Evolutionary conservation across 2,329 filamentous ascomycete species (phyloP), one percentile per base, ranked within the genome.

Genomic region (Capronia coronata): DNA sequence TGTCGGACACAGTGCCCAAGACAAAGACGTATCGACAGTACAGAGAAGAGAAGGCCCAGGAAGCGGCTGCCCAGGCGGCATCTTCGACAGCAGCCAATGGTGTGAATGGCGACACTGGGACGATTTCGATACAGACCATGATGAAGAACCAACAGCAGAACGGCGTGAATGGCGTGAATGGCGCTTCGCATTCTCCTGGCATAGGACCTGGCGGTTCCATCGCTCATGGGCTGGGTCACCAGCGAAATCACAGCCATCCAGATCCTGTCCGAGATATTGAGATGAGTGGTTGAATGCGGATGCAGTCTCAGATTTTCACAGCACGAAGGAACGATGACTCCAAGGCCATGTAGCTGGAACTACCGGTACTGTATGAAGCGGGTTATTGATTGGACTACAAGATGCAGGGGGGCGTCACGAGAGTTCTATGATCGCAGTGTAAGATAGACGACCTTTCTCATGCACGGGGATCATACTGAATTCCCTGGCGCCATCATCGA

Each of bases 1-100:
- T 98, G 11, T 78, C 86, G 55, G 93, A 98, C 68, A 80, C 94
- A 21, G 86, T 96, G 30, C 93, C 93, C 49, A 86, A 85, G 65
- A 96, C 90, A 1, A 79, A 83, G 4, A 82, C 87, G 13, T 94
- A 82, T 72, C 87, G 86, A 64, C 79, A 86, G 59, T 79, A 86
- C 70, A 91, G 89, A 71, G 82, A 82, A 62, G 79, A 72, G 59
- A 70, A 69, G 56, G 74, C 78, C 1, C 70, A 69, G 9, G 72
- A 74, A 27, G 62, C 52, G 7, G 64, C 64, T 22, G 60, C 59
- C 21, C 65, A 43, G 47, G 46, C 59, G 43, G 46, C 49, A 44
- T 39, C 49, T 57, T 25, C 61, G 61, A 45, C 46, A 63, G 65
- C 43, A 19, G 65, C 61, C 0, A 52, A 52, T 22, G 47, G 47